Base-by-base conservation (phyloP, 768 basidiomycete species). In the Mrakia hoshinonis region DNA sequence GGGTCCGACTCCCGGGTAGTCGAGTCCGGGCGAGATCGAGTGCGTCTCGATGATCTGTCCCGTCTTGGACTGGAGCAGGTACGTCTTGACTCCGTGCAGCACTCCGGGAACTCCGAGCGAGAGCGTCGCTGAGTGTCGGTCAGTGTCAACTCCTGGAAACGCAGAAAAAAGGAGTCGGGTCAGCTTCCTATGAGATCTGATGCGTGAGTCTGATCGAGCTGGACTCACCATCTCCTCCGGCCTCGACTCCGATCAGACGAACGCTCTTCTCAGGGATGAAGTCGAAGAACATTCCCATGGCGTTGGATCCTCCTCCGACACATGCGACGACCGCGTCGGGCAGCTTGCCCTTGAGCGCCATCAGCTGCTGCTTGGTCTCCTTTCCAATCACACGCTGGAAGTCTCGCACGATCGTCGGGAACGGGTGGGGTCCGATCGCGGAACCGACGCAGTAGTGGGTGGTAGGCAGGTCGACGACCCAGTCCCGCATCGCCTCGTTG, bases 371-470 rank as follows among this genome's bases (percentile, higher is more conserved):
- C 81, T 92, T 98, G 82, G 98, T 96, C 81, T 99, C 96, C 78
- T 88, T 82, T 3, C 95, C 89, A 75, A 99, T 99, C 47, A 98
- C 85, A 75, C 88, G 87, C 78, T 99, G 96, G 85, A 94, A 98
- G 80, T 99, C 96, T 60, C 96, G 89, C 52, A 99, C 96, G 71
- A 99, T 91, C 26, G 96, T 98, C 1, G 96, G 96, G 87, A 99
- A 98, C 2, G 96, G 96, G 79, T 97, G 94, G 3, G 96, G 96
- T 20, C 96, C 96, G 75, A 99, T 97, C 52, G 87, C 92, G 20
- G 94, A 97, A 38, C 96, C 96, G 73, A 99, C 91, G 74, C 97
- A 86, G 81, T 97, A 99, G 81, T 98, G 93, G 0, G 95, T 98
- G 26, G 72, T 65, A 29, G 61, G 55, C n/a, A 99, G 85, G 79